phyloP scores from a whole-genome alignment of 2,329 filamentous ascomycete species.

The Hypoxylon sp. region DNA sequence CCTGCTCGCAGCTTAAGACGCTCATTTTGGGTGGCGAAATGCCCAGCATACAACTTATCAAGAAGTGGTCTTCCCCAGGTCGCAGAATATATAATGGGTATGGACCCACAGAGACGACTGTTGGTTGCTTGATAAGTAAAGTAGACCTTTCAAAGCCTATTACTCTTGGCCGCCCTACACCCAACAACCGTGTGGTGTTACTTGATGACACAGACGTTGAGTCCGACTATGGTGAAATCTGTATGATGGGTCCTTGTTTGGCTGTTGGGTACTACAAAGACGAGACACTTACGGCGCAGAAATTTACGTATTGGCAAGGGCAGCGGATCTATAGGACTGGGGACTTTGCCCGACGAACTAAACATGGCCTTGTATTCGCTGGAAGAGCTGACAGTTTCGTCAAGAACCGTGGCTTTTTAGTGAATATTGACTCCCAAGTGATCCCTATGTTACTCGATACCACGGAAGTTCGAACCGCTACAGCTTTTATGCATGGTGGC shows the following conservation, averaged over 20 bases:
- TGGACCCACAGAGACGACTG: conserved; percentile 28
- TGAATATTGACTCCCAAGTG: conserved; percentile 1
- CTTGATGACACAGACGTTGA: not conserved
- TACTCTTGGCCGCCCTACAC: conserved; percentile 19
- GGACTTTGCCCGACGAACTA: conserved; percentile 23
- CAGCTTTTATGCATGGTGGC: not conserved
- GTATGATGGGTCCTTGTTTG: conserved; percentile 1
- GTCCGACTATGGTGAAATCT: not conserved
- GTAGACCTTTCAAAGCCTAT: conserved; percentile 11
- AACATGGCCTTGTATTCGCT: conserved; percentile 24
- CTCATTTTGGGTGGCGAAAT: not conserved
- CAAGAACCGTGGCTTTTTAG: not conserved
- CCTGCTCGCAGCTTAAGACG: not conserved
- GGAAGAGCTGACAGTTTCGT: not conserved
- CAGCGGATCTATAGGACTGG: conserved; percentile 26
- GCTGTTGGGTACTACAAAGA: conserved; percentile 20
- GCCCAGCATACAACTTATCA: not conserved
- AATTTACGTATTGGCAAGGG: conserved; percentile 24
- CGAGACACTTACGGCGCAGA: conserved; percentile 17
- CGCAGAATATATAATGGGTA: conserved; percentile 30
- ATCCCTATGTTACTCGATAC: not conserved
- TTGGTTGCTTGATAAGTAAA: conserved; percentile 13
- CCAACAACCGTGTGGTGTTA: not conserved
- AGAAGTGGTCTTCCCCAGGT: conserved; percentile 12
- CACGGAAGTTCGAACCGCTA: not conserved